Base-by-base conservation (phyloP, 106 monocot species). In the Acorus gramineus region DNA sequence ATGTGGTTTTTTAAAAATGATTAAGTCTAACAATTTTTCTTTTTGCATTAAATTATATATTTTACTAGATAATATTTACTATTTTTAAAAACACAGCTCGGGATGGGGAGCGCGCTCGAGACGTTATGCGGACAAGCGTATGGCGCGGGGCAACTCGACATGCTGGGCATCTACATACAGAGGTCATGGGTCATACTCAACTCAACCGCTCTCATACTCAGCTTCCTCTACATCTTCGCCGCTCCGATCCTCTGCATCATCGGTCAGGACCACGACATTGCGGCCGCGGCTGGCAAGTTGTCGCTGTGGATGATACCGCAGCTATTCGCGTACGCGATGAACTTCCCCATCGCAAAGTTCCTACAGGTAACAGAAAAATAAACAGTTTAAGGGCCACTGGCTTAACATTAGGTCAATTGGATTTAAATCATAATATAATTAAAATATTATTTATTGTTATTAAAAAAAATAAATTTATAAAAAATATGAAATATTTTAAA, bases 91-190 rank as follows among this genome's bases (percentile, higher is more conserved):
- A 28, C 28, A 28, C 43, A 83, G 79, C 10, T 85, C 4, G 84
- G 84, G 13, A 77, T 85, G 80, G 77, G 69, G 14, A 85, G 84
- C 49, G 84, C 84, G 0, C 74, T 85, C 10, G 84, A 85, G 59
- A 85, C 84, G 2, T 60, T 85, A 3, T 80, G 80, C 45, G 84
- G 84, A 1, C 84, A 85, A 59, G 84, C 84, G 0, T 85, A 59
- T 28, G 84, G 80, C 0, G 84, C 84, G 0, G 69, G 69, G 4
- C 74, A 77, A 54, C 8, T 63, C 10, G 61, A 71, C 42, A 80
- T 77, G 84, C 50, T 85, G 13, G 84, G 80, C 45, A 50, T 85
- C 13, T 85, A 80, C 74, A 48, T 85, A 11, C 80, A 80, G 13
- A 65, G 71, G 2, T 80, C 80, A 14, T 77, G 76, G 77, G 69